Evolutionary conservation across 2,329 filamentous ascomycete genomes (phyloP).

Genomic region (Paraphoma sp.): DNA sequence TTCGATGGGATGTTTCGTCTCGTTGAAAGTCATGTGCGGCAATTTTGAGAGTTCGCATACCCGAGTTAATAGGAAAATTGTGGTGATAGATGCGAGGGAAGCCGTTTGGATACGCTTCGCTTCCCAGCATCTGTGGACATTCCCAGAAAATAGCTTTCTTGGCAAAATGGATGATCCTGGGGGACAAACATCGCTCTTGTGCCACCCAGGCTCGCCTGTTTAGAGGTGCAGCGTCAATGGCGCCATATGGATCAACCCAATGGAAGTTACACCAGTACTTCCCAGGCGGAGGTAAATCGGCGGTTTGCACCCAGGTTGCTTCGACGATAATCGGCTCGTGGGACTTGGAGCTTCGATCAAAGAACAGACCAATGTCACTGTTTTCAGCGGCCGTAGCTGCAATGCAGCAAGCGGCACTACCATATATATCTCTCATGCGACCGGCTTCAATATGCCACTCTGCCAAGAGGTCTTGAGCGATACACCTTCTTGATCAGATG

Average conservation of each 20-base stretch:
- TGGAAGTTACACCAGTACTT: background rate
- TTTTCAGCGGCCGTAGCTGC: conserved; percentile 11
- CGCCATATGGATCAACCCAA: background rate
- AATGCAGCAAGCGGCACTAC: conserved; percentile 10
- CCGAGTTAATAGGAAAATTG: no score
- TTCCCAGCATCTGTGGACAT: conserved; percentile 4
- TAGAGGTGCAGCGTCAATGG: conserved; percentile 7
- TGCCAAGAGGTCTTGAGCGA: conserved; percentile 17
- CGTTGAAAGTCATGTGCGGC: no score
- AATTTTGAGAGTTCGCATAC: background rate
- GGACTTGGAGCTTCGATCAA: background rate
- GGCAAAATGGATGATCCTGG: conserved; percentile 18
- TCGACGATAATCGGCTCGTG: background rate
- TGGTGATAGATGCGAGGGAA: background rate
- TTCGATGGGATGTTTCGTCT: no score
- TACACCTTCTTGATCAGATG: conserved; percentile 5
- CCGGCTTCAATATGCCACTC: conserved; percentile 14
- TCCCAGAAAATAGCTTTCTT: conserved; percentile 17
- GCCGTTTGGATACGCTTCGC: background rate
- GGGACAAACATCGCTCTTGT: conserved; percentile 19
- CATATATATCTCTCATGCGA: conserved; percentile 14
- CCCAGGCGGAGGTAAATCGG: background rate
- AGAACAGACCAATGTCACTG: conserved; percentile 3
- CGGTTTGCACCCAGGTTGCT: background rate
- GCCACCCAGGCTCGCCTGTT: conserved; percentile 22